Conservation (phyloP, 1,139 yeast species). For the Casaregolazyma suthepensis region DNA sequence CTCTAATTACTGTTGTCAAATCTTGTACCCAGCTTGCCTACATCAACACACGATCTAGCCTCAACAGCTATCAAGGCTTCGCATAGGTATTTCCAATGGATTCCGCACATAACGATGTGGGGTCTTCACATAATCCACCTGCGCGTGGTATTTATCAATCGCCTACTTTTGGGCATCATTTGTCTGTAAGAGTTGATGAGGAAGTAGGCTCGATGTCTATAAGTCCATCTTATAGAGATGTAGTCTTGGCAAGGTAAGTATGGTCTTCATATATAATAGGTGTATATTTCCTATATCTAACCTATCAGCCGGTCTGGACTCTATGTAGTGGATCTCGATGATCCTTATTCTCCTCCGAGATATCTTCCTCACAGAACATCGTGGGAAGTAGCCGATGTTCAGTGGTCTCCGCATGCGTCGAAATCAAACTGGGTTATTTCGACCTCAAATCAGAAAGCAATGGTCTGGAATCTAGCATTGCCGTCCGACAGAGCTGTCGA, state of each 20-base stretch:
- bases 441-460: conserved; percentile 90
- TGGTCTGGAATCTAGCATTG: conserved; percentile 84
- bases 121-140: not conserved
- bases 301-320: conserved; percentile 61
- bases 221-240: conserved; percentile 89
- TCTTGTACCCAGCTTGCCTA: too few species aligned
- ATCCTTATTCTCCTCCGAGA: conserved; percentile 91
- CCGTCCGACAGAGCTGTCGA: conserved; percentile 75
- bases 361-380: conserved; percentile 88
- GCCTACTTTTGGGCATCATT: conserved; percentile 35
- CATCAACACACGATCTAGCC: too few species aligned
- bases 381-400: conserved; percentile 99
- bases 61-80: not conserved
- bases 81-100: not conserved
- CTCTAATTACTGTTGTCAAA: too few species aligned
- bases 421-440: conserved; percentile 91
- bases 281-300: not conserved
- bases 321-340: conserved; percentile 85
- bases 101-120: not conserved
- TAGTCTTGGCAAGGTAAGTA: conserved; percentile 71
- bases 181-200: conserved; percentile 83
- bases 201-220: conserved; percentile 92
- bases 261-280: not conserved
- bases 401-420: conserved; percentile 87
- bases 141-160: conserved; percentile 6